Conservation (phyloP, 225 moss, liverwort and hornwort species). For the Asterella californica region DNA sequence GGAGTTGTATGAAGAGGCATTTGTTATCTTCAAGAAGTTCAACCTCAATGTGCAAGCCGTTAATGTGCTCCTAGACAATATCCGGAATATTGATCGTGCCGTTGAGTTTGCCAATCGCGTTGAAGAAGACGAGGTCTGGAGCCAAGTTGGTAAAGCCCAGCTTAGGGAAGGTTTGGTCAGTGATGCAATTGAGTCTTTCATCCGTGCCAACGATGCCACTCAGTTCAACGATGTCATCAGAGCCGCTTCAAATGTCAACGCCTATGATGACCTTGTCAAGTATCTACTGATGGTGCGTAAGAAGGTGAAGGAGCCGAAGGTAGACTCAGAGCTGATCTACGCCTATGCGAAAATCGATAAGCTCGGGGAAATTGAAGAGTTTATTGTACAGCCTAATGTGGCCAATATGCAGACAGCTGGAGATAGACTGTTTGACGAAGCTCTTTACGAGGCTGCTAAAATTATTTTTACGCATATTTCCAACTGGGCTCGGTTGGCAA, state of each 20-base stretch:
- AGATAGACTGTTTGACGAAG: slow-evolving; percentile 92
- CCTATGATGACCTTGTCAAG: slow-evolving; percentile 85
- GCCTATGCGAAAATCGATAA: slow-evolving; percentile 94
- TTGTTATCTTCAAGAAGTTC: slow-evolving; percentile 98
- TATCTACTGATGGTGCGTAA: slow-evolving; percentile 96
- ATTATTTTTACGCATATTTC: slow-evolving; percentile 97
- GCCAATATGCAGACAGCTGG: slow-evolving; percentile 90
- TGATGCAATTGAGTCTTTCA: slow-evolving; percentile 98
- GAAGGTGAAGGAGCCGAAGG: slow-evolving; percentile 96
- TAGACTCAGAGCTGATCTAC: slow-evolving; percentile 94
- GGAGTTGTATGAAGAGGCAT: slow-evolving; percentile 93
- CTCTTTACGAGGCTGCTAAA: slow-evolving; percentile 88
- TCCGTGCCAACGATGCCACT: slow-evolving; percentile 89
- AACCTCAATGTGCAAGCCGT: slow-evolving; percentile 97
- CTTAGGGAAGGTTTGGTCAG: slow-evolving; percentile 86
- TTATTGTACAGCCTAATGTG: slow-evolving; percentile 88
- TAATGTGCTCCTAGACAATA: slow-evolving; percentile 93
- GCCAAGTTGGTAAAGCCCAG: slow-evolving; percentile 99
- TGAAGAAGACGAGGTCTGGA: slow-evolving; percentile 99
- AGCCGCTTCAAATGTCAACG: slow-evolving; percentile 77
- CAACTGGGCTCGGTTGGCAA: slow-evolving; percentile 94
- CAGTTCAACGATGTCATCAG: slow-evolving; percentile 93
- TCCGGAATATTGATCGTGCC: slow-evolving; percentile 80
- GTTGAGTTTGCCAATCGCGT: slow-evolving; percentile 97
- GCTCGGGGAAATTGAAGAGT: slow-evolving; percentile 94